A percentile compares a stretch with the other conserved stretches of the same genome.
phyloP scores from a whole-genome alignment of 176 grass and related monocot genomes.

The Microstegium vimineum region DNA sequence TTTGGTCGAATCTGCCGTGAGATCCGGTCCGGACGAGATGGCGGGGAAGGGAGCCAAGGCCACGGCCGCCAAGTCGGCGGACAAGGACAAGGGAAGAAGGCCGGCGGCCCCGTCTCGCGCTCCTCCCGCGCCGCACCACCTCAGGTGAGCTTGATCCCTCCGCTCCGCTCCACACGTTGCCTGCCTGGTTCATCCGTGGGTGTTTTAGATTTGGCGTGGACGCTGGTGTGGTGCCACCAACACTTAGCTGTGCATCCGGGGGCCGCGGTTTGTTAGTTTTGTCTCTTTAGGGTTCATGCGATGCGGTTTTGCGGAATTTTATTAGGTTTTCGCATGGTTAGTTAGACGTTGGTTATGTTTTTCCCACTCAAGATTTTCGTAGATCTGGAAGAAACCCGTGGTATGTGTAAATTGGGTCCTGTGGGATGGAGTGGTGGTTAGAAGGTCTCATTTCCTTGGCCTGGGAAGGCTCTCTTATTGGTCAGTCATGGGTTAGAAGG shows the following conservation, averaged over 20 bases:
- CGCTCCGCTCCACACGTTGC: too few species aligned
- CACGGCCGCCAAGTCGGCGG: constrained; percentile 39
- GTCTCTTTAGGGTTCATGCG: background rate
- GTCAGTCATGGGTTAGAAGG: background rate
- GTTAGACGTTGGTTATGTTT: background rate
- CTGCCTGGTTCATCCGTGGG: background rate
- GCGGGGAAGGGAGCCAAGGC: constrained; percentile 58
- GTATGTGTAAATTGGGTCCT: background rate
- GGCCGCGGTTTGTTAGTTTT: background rate
- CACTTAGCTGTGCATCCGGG: background rate
- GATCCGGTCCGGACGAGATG: constrained; percentile 36
- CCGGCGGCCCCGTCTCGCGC: constrained; percentile 35
- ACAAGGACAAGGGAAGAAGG: constrained; percentile 64
- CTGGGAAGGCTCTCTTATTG: background rate
- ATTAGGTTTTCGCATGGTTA: background rate
- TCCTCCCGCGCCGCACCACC: constrained; percentile 38
- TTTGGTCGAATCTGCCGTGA: constrained; percentile 20
- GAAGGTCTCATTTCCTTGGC: background rate
- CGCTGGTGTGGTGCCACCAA: background rate
- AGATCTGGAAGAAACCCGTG: constrained; percentile 17
- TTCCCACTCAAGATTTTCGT: background rate
- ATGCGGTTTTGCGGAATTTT: background rate
- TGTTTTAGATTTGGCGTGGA: constrained; percentile 2
- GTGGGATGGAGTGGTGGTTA: background rate
- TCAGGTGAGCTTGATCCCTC: constrained; percentile 27